Conservation (phyloP, 495 filamentous ascomycete genomes). For the Penicillium herquei region DNA sequence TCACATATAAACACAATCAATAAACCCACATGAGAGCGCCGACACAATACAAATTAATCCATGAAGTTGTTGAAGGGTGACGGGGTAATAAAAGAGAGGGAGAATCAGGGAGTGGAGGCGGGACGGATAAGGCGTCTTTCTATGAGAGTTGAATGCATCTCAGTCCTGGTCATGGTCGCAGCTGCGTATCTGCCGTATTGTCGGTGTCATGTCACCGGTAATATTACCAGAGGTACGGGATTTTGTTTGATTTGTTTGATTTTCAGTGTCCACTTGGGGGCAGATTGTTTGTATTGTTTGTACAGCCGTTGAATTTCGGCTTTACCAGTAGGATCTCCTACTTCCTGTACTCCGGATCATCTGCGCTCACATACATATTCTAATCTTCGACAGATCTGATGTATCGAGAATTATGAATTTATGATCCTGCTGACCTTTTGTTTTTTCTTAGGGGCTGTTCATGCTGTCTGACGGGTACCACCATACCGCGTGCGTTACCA, state of each 20-base stretch:
- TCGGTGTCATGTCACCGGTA: neutral
- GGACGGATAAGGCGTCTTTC: constrained; percentile 23
- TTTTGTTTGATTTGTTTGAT: too few relatives aligned
- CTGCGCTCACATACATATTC: neutral
- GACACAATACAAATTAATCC: neutral
- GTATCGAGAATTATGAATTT: too few relatives aligned
- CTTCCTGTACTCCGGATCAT: too few relatives aligned
- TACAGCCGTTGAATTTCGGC: neutral
- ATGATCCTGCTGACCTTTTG: too few relatives aligned
- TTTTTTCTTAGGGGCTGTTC: neutral
- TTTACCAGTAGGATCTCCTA: too few relatives aligned
- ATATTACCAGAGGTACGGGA: neutral
- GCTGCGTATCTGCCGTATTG: constrained; percentile 1
- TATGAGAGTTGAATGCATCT: neutral
- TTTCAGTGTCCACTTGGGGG: too few relatives aligned
- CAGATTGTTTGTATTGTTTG: too few relatives aligned
- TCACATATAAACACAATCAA: neutral
- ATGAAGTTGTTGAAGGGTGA: neutral
- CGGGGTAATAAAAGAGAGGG: neutral
- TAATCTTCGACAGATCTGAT: too few relatives aligned
- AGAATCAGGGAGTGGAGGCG: constrained; percentile 17
- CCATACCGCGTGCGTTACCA: constrained; percentile 7
- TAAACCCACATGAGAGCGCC: neutral
- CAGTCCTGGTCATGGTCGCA: neutral
- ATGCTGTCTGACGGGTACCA: constrained; percentile 6